Evolutionary conservation across 352 stramenopile species (phyloP).

Genomic region (Blastocystis sp.): DNA sequence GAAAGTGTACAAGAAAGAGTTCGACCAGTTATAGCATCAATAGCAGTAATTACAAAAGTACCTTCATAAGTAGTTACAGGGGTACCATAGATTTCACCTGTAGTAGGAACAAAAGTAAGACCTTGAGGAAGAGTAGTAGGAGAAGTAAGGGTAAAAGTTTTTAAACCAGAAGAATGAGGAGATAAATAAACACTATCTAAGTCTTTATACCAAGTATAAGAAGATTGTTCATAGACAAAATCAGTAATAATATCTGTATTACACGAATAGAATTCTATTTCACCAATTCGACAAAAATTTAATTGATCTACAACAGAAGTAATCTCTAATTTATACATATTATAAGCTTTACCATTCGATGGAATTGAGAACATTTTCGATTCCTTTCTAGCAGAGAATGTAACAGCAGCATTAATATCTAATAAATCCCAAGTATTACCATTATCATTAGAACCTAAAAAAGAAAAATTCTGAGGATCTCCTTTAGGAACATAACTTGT

Average conservation of each 20-base stretch:
- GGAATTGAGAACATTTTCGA: too few relatives aligned
- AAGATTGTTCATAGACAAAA: not conserved
- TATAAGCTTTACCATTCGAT: too few relatives aligned
- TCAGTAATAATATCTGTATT: not conserved
- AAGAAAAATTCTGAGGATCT: not conserved
- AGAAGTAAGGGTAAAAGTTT: not conserved
- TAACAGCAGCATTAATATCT: slow-evolving; percentile 12
- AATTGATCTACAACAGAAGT: too few relatives aligned
- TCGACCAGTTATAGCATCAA: not conserved
- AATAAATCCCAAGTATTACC: slow-evolving; percentile 7
- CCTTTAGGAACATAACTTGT: not conserved
- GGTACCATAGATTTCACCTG: not conserved
- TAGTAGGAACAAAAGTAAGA: not conserved
- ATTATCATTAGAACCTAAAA: slow-evolving; percentile 2
- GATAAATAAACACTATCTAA: not conserved
- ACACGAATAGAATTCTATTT: not conserved
- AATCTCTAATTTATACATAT: too few relatives aligned
- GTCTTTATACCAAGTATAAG: not conserved
- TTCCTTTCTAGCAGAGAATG: too few relatives aligned
- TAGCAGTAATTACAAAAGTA: slow-evolving; percentile 2
- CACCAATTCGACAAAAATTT: too few relatives aligned
- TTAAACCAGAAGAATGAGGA: not conserved
- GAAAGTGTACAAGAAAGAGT: not conserved
- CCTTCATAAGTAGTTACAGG: not conserved
- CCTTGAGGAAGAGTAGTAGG: not conserved